Base-by-base conservation (phyloP, 2,329 filamentous ascomycete species). In the Metarhizium album region DNA sequence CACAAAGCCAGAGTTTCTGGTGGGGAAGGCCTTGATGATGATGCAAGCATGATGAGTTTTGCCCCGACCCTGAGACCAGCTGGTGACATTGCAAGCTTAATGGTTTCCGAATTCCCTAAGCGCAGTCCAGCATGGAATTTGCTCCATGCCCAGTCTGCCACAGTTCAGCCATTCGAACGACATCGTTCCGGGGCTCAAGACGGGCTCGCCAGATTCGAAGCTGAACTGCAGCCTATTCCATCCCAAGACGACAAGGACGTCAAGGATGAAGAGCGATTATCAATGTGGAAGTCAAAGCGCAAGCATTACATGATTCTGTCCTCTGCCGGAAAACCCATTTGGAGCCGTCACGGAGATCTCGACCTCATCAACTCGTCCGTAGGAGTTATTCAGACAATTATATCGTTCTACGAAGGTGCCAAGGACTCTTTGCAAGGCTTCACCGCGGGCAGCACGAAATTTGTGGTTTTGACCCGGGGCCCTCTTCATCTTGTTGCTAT, bases 281-380 rank as follows among this genome's bases (percentile, higher is more conserved):
- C 73, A 16, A 75, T 83, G 55, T 98, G 90, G 90, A 93, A 90
- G 64, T 81, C 86, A 37, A 97, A 97, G 70, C 76, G 90, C 55
- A 98, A 98, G 68, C 93, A 98, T 68, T 98, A 95, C 67, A 82
- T 98, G 69, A 95, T 98, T 60, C 74, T 98, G 1, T 97, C 93
- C 2, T 91, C 90, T 14, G 91, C 94, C 9, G 93, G 93, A 20
- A 98, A 98, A 66, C 94, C 93, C 11, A 94, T 98, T 46, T 98
- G 91, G 75, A 97, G 90, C 62, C 81, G 94, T 46, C 91, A 98
- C 64, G 93, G 94, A 40, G 89, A 96, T 59, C 78, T 95, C 57
- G 83, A 85, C 50, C 73, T 97, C 42, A 89, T 97, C 63, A 95
- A 94, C 60, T 86, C 87, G 47, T 96, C 93, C 60, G 91, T 97